Conservation (phyloP, 1,139 yeast species). For the Hanseniaspora sp. region DNA sequence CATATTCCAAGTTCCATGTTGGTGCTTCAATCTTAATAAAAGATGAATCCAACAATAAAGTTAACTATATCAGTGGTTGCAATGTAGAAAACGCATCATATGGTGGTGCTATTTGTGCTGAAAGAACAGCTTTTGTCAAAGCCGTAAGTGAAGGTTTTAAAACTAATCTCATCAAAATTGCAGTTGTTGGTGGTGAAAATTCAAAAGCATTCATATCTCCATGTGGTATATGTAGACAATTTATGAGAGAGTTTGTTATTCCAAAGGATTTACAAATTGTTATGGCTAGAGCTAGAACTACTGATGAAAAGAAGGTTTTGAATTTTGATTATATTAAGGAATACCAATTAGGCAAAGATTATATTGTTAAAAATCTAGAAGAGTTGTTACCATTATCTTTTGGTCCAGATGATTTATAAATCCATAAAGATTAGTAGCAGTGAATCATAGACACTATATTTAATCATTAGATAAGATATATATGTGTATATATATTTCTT, state of each 20-base stretch:
- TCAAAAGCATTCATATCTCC: constrained; percentile 52
- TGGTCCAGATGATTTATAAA: constrained; percentile 61
- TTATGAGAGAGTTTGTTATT: constrained; percentile 59
- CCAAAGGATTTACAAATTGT: constrained; percentile 39
- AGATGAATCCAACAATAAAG: constrained; percentile 19
- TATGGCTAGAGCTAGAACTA: constrained; percentile 41
- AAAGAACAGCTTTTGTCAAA: constrained; percentile 61
- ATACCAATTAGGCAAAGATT: constrained; percentile 35
- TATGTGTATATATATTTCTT: too few relatives aligned
- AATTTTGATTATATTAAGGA: neutral
- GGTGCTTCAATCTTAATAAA: constrained; percentile 62
- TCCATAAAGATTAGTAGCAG: too few relatives aligned
- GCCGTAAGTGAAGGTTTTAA: constrained; percentile 39
- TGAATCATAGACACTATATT: constrained; percentile 7
- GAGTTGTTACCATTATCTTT: constrained; percentile 72
- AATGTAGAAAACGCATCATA: constrained; percentile 90
- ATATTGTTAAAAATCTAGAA: constrained; percentile 39
- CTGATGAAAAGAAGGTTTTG: neutral
- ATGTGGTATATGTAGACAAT: constrained; percentile 90
- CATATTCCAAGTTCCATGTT: constrained; percentile 78
- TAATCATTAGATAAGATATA: too few relatives aligned
- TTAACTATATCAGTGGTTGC: constrained; percentile 51
- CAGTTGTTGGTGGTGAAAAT: constrained; percentile 42
- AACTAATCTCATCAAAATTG: constrained; percentile 17
- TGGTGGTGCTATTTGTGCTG: constrained; percentile 87